Evolutionary conservation across 306 rosid species (phyloP).

Genomic region (Inga leiocalycina): DNA sequence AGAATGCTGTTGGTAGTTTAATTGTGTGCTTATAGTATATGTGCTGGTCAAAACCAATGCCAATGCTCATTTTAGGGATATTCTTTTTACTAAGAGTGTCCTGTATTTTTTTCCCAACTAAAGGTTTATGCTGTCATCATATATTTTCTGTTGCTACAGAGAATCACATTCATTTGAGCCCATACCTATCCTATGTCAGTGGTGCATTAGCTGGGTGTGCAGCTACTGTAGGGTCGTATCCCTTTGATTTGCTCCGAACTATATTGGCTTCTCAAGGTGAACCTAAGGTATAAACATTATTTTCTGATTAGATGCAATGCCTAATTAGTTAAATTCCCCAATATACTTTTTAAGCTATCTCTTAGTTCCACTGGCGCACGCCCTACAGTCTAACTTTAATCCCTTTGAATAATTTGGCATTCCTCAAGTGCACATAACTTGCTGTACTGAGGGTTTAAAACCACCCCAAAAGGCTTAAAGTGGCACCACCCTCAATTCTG

Average conservation of each 20-base stretch:
- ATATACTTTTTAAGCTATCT: not conserved
- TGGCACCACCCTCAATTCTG: not conserved
- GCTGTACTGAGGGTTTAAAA: not conserved
- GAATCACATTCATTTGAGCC: conserved; percentile 76
- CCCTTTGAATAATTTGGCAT: not conserved
- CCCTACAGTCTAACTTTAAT: not conserved
- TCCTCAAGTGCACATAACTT: not conserved
- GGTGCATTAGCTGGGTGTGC: conserved; percentile 96
- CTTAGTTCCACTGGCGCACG: not conserved
- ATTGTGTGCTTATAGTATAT: not conserved
- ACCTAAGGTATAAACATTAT: conserved; percentile 71
- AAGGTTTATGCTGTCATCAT: conserved; percentile 21
- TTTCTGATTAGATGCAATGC: not conserved
- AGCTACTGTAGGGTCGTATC: conserved; percentile 94
- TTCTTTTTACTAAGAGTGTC: not conserved
- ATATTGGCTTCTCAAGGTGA: conserved; percentile 98
- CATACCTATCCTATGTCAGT: conserved; percentile 84
- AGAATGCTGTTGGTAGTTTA: conserved; percentile 12
- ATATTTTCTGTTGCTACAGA: conserved; percentile 60
- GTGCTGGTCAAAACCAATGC: not conserved
- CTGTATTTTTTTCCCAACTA: conserved; percentile 1
- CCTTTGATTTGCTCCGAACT: conserved; percentile 93
- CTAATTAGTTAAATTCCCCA: not conserved
- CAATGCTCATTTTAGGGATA: not conserved
- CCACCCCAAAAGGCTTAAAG: not conserved